A percentile compares a stretch with the other conserved stretches of the same genome.
Evolutionary conservation across 1,139 yeast genomes (phyloP).

Genomic region (Yamadazyma triangularis): DNA sequence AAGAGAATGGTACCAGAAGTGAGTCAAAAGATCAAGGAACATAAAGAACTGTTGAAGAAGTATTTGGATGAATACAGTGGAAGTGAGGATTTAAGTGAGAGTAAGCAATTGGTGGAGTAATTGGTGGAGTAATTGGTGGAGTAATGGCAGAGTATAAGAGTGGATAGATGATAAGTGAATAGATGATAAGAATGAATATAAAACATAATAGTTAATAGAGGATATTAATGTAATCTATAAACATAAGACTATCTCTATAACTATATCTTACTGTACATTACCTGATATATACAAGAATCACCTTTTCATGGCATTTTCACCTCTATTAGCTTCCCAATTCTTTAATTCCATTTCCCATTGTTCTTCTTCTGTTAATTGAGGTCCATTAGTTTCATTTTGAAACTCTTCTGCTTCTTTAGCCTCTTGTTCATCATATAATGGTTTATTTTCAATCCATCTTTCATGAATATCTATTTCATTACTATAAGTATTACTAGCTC

Average conservation of each 20-base stretch:
- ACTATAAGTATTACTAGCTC: conserved; percentile 68
- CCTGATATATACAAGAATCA: too few relatives aligned
- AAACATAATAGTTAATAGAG: too few relatives aligned
- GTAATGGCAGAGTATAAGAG: too few relatives aligned
- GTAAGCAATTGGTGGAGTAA: too few relatives aligned
- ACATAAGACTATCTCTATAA: too few relatives aligned
- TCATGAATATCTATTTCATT: conserved; percentile 78
- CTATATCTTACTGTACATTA: too few relatives aligned
- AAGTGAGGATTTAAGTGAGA: conserved; percentile 57
- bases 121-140: too few relatives aligned
- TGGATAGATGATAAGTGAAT: too few relatives aligned
- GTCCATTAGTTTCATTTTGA: not conserved
- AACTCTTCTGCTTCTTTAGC: conserved; percentile 17
- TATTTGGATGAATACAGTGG: conserved; percentile 33
- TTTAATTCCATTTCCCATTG: conserved; percentile 67
- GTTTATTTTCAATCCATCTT: conserved; percentile 89
- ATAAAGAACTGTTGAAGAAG: conserved; percentile 39
- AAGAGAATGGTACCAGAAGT: conserved; percentile 65
- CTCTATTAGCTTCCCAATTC: conserved; percentile 51
- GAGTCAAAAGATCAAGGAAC: conserved; percentile 46
- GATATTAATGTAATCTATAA: too few relatives aligned
- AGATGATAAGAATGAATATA: too few relatives aligned
- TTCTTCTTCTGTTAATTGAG: conserved; percentile 59
- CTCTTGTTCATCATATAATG: conserved; percentile 62
- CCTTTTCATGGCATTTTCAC: conserved; percentile 7